A percentile compares a stretch with the other conserved stretches of the same genome.
These are phyloP conservation scores for Penicillium capsulatum DNA, from an alignment of 2,329 filamentous ascomycete species.

Conservation along the genomic window DNA sequence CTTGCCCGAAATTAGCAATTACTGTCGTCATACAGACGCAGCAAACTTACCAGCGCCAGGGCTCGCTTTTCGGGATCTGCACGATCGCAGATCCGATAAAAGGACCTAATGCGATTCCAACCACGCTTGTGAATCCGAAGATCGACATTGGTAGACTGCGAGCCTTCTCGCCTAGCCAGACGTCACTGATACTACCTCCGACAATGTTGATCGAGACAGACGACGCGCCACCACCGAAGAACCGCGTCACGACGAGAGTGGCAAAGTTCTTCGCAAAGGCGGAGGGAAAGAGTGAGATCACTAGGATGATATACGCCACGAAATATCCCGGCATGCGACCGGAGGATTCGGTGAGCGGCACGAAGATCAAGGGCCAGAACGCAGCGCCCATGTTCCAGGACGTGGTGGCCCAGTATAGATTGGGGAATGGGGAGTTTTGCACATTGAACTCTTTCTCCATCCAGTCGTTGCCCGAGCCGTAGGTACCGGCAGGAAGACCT, in stretches of 20 bases:
- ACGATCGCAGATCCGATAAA: constrained; percentile 43
- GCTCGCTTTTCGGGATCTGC: constrained; percentile 4
- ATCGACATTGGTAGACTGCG: constrained; percentile 43
- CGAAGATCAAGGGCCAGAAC: constrained; percentile 36
- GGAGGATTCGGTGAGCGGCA: constrained; percentile 36
- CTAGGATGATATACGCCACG: constrained; percentile 29
- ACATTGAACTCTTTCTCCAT: constrained; percentile 31
- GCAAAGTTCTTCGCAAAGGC: constrained; percentile 39
- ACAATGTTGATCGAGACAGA: constrained; percentile 35
- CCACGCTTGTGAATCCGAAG: constrained; percentile 42
- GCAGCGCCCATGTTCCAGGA: constrained; percentile 37
- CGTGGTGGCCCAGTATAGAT: constrained; percentile 31
- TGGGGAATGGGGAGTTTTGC: constrained; percentile 31
- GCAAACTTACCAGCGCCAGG: not conserved
- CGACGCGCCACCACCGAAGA: constrained; percentile 36
- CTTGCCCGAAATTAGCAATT: constrained; percentile 16
- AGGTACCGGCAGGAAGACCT: constrained; percentile 40
- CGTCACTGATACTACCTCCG: constrained; percentile 8
- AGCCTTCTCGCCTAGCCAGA: constrained; percentile 13
- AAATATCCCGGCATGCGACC: constrained; percentile 27
- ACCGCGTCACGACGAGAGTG: constrained; percentile 37
- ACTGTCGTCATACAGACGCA: not conserved
- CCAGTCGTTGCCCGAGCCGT: constrained; percentile 33
- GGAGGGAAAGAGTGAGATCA: constrained; percentile 46
- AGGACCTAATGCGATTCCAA: constrained; percentile 44